A percentile compares a stretch with the other conserved stretches of the same genome.
phyloP scores from a whole-genome alignment of 1,284 basidiomycete species.

The Cryptococcus amylolentus region DNA sequence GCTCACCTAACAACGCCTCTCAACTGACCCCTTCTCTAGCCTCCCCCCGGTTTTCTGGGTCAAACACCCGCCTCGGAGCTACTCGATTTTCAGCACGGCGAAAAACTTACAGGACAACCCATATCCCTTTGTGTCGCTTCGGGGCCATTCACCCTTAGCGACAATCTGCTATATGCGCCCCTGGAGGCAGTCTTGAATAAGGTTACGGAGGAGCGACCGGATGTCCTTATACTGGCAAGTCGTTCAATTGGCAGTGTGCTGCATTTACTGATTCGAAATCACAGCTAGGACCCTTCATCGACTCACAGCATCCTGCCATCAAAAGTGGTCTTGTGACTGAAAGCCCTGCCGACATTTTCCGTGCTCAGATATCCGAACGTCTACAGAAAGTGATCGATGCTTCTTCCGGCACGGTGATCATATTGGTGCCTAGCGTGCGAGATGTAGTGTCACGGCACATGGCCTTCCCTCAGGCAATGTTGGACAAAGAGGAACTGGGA shows the following conservation, averaged over 20 bases:
- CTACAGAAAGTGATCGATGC: constrained; percentile 61
- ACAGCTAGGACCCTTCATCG: constrained; percentile 87
- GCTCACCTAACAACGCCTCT: not conserved
- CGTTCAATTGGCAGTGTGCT: not conserved
- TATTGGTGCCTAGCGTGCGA: constrained; percentile 76
- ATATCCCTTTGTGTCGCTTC: constrained; percentile 68
- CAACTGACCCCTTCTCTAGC: constrained; percentile 27
- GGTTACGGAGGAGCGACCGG: constrained; percentile 62
- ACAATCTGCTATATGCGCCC: constrained; percentile 70
- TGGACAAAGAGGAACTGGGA: constrained; percentile 53
- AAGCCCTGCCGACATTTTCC: constrained; percentile 68
- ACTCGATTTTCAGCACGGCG: constrained; percentile 40
- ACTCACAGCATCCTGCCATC: constrained; percentile 68
- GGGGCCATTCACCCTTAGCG: constrained; percentile 77
- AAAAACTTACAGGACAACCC: constrained; percentile 49
- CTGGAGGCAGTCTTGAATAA: constrained; percentile 61
- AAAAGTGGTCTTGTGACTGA: constrained; percentile 66
- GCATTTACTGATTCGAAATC: not conserved
- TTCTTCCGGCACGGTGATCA: constrained; percentile 64
- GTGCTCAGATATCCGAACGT: constrained; percentile 60
- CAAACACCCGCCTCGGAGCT: constrained; percentile 38
- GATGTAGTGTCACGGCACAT: constrained; percentile 77
- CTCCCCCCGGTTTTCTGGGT: constrained; percentile 48
- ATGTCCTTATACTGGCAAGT: constrained; percentile 73
- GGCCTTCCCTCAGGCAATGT: constrained; percentile 81